These are phyloP conservation scores for Xylaria venustula DNA, from an alignment of 495 filamentous ascomycete species.

Conservation along the genomic window DNA sequence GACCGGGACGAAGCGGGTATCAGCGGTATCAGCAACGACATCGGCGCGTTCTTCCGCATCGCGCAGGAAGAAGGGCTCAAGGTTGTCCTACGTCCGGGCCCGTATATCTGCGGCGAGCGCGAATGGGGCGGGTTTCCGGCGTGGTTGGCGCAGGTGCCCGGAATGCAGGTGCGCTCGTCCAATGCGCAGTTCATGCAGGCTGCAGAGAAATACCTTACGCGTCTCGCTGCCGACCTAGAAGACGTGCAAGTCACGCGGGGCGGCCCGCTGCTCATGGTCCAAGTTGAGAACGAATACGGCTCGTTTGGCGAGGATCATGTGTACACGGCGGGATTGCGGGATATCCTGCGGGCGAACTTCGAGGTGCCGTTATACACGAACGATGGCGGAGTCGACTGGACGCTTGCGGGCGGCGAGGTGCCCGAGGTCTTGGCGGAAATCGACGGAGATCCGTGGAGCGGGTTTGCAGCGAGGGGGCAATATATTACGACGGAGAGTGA, in stretches of 20 bases:
- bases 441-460: constrained; percentile 43
- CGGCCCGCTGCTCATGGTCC: constrained; percentile 48
- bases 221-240: constrained; percentile 34
- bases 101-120: constrained; percentile 49
- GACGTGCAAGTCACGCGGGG: constrained; percentile 37
- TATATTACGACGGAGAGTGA: constrained; percentile 41
- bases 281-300: constrained; percentile 53
- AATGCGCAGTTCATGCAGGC: constrained; percentile 38
- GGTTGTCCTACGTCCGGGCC: constrained; percentile 43
- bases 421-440: constrained; percentile 41
- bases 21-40: constrained; percentile 33
- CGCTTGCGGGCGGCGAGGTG: constrained; percentile 41
- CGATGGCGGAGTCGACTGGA: constrained; percentile 42
- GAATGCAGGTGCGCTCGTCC: constrained; percentile 38
- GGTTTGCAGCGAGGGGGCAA: constrained; percentile 36
- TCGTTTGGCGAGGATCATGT: constrained; percentile 41
- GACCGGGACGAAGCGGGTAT: background rate
- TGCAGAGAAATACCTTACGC: constrained; percentile 34
- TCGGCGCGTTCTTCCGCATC: constrained; percentile 40
- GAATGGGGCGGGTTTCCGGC: constrained; percentile 51
- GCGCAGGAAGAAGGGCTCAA: constrained; percentile 43
- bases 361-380: constrained; percentile 47
- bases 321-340: constrained; percentile 36
- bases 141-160: constrained; percentile 41
- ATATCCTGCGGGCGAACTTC: constrained; percentile 37